Evolutionary conservation across 352 stramenopile species (phyloP).

Genomic region (Pythium brassicae): DNA sequence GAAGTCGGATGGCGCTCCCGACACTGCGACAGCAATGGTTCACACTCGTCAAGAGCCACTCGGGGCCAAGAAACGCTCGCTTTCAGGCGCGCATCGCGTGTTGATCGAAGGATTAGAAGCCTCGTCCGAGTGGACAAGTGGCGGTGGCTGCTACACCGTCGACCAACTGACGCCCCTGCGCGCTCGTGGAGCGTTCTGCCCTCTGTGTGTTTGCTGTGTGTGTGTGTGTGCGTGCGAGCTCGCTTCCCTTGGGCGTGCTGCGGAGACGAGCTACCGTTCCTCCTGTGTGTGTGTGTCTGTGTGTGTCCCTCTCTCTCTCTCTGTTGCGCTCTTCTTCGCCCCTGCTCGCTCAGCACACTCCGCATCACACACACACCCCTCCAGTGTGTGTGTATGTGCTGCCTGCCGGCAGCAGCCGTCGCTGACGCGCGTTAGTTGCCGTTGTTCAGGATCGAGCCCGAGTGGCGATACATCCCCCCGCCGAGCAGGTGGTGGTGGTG

Average conservation of each 20-base stretch:
- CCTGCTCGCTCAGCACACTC: slow-evolving; percentile 9
- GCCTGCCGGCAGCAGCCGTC: background rate
- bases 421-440: slow-evolving; percentile 19
- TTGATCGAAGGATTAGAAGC: background rate
- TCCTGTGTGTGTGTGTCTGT: slow-evolving; percentile 25
- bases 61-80: background rate
- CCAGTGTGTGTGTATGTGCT: slow-evolving; percentile 14
- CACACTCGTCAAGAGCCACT: background rate
- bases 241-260: background rate
- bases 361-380: no score
- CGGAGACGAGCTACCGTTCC: slow-evolving; percentile 8
- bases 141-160: background rate
- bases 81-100: slow-evolving; percentile 1
- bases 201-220: slow-evolving; percentile 5
- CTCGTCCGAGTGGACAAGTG: background rate
- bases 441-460: slow-evolving; percentile 46
- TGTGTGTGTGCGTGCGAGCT: slow-evolving; percentile 1
- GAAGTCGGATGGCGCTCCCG: no score
- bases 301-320: slow-evolving; percentile 16
- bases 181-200: background rate
- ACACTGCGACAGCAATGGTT: no score
- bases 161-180: no score
- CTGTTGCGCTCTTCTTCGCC: slow-evolving; percentile 1
- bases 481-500: slow-evolving; percentile 30
- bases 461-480: slow-evolving; percentile 29